These are phyloP conservation scores for Iberis pinnata DNA, from an alignment of 345 rosid species.

Conservation along the genomic window DNA sequence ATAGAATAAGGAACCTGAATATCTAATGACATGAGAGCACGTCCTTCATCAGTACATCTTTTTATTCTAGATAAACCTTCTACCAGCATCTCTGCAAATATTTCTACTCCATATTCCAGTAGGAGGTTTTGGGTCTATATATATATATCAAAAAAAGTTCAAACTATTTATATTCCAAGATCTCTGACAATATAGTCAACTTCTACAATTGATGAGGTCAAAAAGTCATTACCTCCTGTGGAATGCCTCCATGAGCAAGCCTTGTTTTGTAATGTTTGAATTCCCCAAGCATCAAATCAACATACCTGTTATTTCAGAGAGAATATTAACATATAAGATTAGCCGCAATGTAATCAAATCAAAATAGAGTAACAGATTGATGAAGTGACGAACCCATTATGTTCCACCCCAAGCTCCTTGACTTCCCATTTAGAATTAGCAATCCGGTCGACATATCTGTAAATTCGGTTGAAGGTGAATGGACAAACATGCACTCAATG, in stretches of 20 bases:
- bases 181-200: not conserved
- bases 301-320: slow-evolving; percentile 49
- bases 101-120: slow-evolving; percentile 73
- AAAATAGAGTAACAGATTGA: not conserved
- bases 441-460: slow-evolving; percentile 87
- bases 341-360: too few species aligned
- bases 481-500: slow-evolving; percentile 1
- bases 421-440: slow-evolving; percentile 95
- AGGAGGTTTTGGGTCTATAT: slow-evolving; percentile 70
- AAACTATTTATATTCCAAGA: too few species aligned
- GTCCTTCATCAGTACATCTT: slow-evolving; percentile 91
- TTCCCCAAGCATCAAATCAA: slow-evolving; percentile 92
- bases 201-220: slow-evolving; percentile 4
- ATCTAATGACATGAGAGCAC: slow-evolving; percentile 93
- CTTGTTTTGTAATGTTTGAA: slow-evolving; percentile 89
- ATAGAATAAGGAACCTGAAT: slow-evolving; percentile 52
- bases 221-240: slow-evolving; percentile 57
- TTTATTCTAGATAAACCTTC: slow-evolving; percentile 94
- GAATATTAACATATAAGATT: not conserved
- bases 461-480: slow-evolving; percentile 22
- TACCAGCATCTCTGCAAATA: slow-evolving; percentile 77
- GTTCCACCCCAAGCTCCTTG: slow-evolving; percentile 95
- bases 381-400: slow-evolving; percentile 76
- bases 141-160: too few species aligned
- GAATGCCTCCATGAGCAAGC: slow-evolving; percentile 86